Base-by-base conservation (phyloP, 177 flowering plant species). In the Vitis hybrid region DNA sequence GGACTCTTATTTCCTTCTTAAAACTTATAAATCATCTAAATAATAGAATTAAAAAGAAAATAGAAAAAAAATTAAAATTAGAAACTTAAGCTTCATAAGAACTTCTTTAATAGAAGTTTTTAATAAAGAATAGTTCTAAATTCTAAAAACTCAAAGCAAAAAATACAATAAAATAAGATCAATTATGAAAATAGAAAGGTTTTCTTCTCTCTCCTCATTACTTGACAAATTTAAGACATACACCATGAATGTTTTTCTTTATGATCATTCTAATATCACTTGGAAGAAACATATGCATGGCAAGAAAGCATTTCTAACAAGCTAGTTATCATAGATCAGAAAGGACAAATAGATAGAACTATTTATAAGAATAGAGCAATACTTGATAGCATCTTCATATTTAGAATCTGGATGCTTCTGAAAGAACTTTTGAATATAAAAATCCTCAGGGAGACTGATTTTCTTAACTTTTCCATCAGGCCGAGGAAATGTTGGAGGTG, bases 371-470 rank as follows among this genome's bases (percentile, higher is more conserved):
- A 13, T 5, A 65, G 62, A 64, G 63, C 29, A 55, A 49, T 84
- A 94, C 97, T 86, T 89, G 84, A 89, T 82, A 65, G 95, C 82
- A 82, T 89, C 97, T 61, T 90, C 79, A 72, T 86, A 57, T 73
- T 72, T 75, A 5, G 97, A 86, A 22, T 92, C 91, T 5, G 92
- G 93, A 78, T 92, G 79, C 72, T 78, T 90, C 72, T 78, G 68
- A 66, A 73, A 86, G 84, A 94, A 92, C 74, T 85, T 89, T 61
- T 83, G 81, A 1, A 89, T 67, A 66, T 89, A 94, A 39, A 74
- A 57, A 87, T 94, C 98, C 80, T 92, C 98, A 3, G 98, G 98
- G 22, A 92, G 87, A 64, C 70, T 75, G 55, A 90, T 86, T 67
- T 52, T 73, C 82, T 84, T 70, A 16, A 90, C 15, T 78, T 80